These are phyloP conservation scores for Lodderomyces elongisporus DNA, from an alignment of 1,139 yeast species.

Conservation along the genomic window DNA sequence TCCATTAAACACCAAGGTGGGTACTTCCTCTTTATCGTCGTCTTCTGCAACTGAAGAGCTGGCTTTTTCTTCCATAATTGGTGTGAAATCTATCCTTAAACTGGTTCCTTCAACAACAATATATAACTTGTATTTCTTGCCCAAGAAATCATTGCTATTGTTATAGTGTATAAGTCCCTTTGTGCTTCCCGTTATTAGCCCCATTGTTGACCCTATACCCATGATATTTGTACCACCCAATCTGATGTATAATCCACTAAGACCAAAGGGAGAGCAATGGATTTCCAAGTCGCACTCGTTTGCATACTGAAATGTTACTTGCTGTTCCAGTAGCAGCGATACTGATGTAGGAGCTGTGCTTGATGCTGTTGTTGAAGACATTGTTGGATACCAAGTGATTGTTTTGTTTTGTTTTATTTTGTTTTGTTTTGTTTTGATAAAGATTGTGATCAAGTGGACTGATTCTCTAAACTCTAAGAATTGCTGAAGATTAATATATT, in stretches of 20 bases:
- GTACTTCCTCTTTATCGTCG: slow-evolving; percentile 19
- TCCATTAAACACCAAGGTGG: slow-evolving; percentile 48
- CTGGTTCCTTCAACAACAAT: slow-evolving; percentile 47
- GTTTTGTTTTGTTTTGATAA: too few species aligned
- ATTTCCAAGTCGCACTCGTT: slow-evolving; percentile 52
- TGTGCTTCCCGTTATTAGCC: slow-evolving; percentile 50
- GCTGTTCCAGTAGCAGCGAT: slow-evolving; percentile 10
- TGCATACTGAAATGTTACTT: slow-evolving; percentile 40
- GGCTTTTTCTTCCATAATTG: slow-evolving; percentile 17
- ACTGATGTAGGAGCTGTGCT: too few species aligned
- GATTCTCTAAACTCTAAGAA: too few species aligned
- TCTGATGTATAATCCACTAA: slow-evolving; percentile 49
- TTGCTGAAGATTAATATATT: too few species aligned
- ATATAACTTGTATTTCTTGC: slow-evolving; percentile 47
- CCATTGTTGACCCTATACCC: slow-evolving; percentile 59
- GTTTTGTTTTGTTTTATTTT: too few species aligned
- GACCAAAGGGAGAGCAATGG: slow-evolving; percentile 58
- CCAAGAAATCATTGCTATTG: slow-evolving; percentile 42
- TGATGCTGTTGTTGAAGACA: slow-evolving; percentile 1
- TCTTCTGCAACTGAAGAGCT: not conserved
- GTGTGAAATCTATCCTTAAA: slow-evolving; percentile 50
- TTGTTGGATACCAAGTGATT: too few species aligned
- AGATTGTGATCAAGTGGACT: too few species aligned
- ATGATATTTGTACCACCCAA: slow-evolving; percentile 48
- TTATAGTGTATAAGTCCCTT: slow-evolving; percentile 50